Evolutionary conservation across 2,329 filamentous ascomycete genomes (phyloP).

Genomic region (Immersiporthe knoxdaviesiana): DNA sequence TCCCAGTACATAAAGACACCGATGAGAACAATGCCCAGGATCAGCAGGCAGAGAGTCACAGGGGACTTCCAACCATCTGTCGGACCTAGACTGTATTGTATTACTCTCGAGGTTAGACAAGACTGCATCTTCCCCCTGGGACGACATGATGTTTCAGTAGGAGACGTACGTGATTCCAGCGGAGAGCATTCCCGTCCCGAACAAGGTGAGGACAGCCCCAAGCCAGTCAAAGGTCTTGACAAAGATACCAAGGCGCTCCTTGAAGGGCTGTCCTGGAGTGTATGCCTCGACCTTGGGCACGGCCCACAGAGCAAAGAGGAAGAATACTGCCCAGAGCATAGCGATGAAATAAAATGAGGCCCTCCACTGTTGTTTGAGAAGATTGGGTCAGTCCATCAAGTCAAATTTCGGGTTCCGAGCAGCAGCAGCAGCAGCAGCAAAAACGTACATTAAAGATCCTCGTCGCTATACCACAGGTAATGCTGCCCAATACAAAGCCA

Average conservation of each 20-base stretch:
- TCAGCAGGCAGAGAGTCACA: constrained; percentile 65
- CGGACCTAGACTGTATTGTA: constrained; percentile 48
- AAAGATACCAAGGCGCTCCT: constrained; percentile 43
- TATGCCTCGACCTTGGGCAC: constrained; percentile 59
- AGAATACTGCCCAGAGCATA: constrained; percentile 65
- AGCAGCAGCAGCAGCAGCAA: not conserved
- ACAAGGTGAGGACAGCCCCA: constrained; percentile 62
- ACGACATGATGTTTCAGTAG: too few species aligned
- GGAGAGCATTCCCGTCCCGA: constrained; percentile 68
- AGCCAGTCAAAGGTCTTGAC: constrained; percentile 63
- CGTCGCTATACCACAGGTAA: constrained; percentile 65
- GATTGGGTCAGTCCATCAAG: not conserved
- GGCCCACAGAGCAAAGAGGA: constrained; percentile 61
- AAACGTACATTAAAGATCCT: constrained; percentile 52
- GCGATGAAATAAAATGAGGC: constrained; percentile 64
- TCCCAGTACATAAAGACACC: constrained; percentile 66
- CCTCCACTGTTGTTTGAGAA: constrained; percentile 52
- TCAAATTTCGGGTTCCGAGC: not conserved
- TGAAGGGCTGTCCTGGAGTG: constrained; percentile 42
- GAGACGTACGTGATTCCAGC: constrained; percentile 58
- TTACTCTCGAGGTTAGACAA: not conserved
- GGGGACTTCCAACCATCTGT: constrained; percentile 64
- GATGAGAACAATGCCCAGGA: constrained; percentile 61
- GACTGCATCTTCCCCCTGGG: not conserved
- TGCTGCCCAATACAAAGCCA: constrained; percentile 49